These are phyloP conservation scores for Septoria petroselini DNA, from an alignment of 2,329 filamentous ascomycete genomes.

Conservation along the genomic window DNA sequence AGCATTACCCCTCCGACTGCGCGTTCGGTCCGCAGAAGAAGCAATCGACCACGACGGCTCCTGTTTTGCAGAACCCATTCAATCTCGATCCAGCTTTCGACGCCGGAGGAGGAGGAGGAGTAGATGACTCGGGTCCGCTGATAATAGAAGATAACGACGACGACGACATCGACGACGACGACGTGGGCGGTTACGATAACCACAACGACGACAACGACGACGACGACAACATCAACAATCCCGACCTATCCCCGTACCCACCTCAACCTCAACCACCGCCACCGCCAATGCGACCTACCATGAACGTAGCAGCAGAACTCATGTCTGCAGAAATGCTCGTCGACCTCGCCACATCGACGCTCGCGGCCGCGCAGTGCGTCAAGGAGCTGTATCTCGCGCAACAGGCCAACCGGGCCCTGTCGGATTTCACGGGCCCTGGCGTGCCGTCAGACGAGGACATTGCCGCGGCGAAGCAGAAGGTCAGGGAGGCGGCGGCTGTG, in stretches of 20 bases:
- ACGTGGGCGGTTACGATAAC: too few species aligned
- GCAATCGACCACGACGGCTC: neutral
- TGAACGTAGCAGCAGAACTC: slow-evolving; percentile 24
- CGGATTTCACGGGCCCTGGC: slow-evolving; percentile 18
- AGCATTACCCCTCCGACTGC: slow-evolving; percentile 29
- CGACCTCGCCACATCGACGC: slow-evolving; percentile 29
- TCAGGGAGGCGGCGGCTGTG: slow-evolving; percentile 29
- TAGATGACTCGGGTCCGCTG: neutral
- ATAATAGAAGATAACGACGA: neutral
- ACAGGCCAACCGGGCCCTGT: slow-evolving; percentile 21
- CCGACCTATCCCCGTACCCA: too few species aligned
- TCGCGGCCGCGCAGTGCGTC: slow-evolving; percentile 26
- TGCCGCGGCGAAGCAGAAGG: slow-evolving; percentile 25
- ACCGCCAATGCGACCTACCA: slow-evolving; percentile 7
- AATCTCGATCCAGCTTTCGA: slow-evolving; percentile 14
- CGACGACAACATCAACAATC: too few species aligned
- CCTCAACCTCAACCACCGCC: too few species aligned
- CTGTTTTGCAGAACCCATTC: neutral
- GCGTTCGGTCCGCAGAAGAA: slow-evolving; percentile 28
- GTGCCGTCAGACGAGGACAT: slow-evolving; percentile 28
- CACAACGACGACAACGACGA: too few species aligned
- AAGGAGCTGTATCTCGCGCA: slow-evolving; percentile 29
- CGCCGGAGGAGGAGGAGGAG: neutral
- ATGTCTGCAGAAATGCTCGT: slow-evolving; percentile 32
- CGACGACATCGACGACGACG: too few species aligned